Conservation (phyloP, 164 flowering plant species). For the Cinnamomum chago region DNA sequence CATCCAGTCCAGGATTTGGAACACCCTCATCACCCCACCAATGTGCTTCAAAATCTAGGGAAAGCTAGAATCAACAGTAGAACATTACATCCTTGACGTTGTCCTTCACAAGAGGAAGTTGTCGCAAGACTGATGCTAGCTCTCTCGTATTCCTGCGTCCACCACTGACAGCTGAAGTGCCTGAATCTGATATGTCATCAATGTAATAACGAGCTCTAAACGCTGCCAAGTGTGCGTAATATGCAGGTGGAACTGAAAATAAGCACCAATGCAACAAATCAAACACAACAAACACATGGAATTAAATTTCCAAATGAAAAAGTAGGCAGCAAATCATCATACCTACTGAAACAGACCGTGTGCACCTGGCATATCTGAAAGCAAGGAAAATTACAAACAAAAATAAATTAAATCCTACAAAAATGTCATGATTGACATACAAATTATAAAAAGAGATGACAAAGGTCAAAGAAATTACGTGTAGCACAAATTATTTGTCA, state of each 20-base stretch:
- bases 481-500: slow-evolving; percentile 70
- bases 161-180: slow-evolving; percentile 20
- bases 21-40: too few species aligned
- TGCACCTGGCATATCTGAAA: slow-evolving; percentile 65
- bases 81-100: slow-evolving; percentile 74
- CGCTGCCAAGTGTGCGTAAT: slow-evolving; percentile 80
- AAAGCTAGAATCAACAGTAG: slow-evolving; percentile 38
- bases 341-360: slow-evolving; percentile 87
- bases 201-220: slow-evolving; percentile 66
- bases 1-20: too few species aligned
- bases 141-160: slow-evolving; percentile 18
- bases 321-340: slow-evolving; percentile 8
- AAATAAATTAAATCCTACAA: not conserved
- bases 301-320: not conserved
- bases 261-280: not conserved
- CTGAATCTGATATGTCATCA: slow-evolving; percentile 46
- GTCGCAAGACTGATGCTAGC: slow-evolving; percentile 5
- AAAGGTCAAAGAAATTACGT: slow-evolving; percentile 39
- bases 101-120: slow-evolving; percentile 49
- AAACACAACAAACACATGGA: not conserved
- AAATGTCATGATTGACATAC: not conserved
- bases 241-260: slow-evolving; percentile 82
- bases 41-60: too few species aligned
- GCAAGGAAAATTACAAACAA: not conserved
- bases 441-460: not conserved